Conservation (phyloP, 352 stramenopile species). For the Globisporangium recalcitrans region DNA sequence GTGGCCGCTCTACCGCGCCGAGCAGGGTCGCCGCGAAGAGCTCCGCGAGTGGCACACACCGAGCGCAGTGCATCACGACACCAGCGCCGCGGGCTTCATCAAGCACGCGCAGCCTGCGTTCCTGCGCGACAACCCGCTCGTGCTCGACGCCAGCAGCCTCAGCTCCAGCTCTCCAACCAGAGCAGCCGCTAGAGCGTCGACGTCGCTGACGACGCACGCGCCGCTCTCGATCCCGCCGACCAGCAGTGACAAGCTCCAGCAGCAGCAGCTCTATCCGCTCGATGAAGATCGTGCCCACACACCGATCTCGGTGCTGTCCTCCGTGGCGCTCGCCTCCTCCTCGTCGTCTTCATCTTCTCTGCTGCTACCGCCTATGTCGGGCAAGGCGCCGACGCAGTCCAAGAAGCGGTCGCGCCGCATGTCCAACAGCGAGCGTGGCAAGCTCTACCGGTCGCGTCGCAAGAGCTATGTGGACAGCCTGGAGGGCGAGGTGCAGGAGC, state of each 20-base stretch:
- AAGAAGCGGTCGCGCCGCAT: slow-evolving; percentile 16
- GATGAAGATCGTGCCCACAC: background rate
- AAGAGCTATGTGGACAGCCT: slow-evolving; percentile 30
- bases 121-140: slow-evolving; percentile 6
- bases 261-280: background rate
- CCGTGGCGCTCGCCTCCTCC: background rate
- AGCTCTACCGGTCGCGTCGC: slow-evolving; percentile 28
- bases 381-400: background rate
- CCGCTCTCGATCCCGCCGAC: background rate
- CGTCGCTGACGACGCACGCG: background rate
- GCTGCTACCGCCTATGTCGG: background rate
- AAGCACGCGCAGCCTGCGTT: slow-evolving; percentile 1
- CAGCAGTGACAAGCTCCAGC: background rate
- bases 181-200: background rate
- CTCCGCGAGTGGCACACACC: slow-evolving; percentile 28
- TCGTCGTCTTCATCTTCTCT: background rate
- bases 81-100: slow-evolving; percentile 6
- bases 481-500: slow-evolving; percentile 20
- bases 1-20: slow-evolving; percentile 12
- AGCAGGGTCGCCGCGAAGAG: slow-evolving; percentile 20
- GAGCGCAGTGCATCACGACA: background rate
- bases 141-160: slow-evolving; percentile 1
- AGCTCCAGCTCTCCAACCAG: background rate
- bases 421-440: slow-evolving; percentile 34
- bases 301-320: slow-evolving; percentile 8